Conservation (phyloP, 805 yeast species). For the Saccharomyces eubayanus region DNA sequence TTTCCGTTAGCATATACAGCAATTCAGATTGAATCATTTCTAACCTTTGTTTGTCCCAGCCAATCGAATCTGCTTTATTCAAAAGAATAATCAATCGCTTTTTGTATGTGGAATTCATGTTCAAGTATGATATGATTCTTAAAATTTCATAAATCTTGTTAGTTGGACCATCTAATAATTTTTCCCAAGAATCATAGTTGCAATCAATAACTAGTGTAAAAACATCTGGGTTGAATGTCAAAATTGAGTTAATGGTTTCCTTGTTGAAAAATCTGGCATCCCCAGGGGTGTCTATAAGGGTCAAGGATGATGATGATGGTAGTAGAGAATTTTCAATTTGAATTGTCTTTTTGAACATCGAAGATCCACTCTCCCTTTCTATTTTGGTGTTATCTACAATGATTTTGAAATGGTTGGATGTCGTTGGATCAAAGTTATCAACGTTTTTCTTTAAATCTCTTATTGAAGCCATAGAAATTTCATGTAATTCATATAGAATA, state of each 20-base stretch:
- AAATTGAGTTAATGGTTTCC: neutral
- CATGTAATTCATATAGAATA: slow-evolving; percentile 6
- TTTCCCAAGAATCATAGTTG: slow-evolving; percentile 9
- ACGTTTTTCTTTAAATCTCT: slow-evolving; percentile 5
- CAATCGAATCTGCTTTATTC: slow-evolving; percentile 86
- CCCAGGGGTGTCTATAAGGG: slow-evolving; percentile 6
- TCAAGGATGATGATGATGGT: neutral
- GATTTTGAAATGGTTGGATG: slow-evolving; percentile 4
- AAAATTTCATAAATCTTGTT: slow-evolving; percentile 7
- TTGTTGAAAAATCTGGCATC: neutral
- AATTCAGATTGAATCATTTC: slow-evolving; percentile 83
- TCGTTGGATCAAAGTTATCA: neutral
- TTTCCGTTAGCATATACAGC: slow-evolving; percentile 55
- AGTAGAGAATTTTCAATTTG: neutral
- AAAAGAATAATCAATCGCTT: slow-evolving; percentile 6
- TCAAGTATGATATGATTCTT: neutral
- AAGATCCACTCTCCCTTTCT: slow-evolving; percentile 1
- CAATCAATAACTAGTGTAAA: slow-evolving; percentile 10
- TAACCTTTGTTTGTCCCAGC: slow-evolving; percentile 88
- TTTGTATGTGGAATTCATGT: neutral
- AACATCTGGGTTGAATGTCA: neutral
- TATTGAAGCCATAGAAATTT: slow-evolving; percentile 4
- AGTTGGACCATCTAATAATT: slow-evolving; percentile 7
- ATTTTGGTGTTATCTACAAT: slow-evolving; percentile 3
- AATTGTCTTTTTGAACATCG: neutral